Base-by-base conservation (phyloP, 306 rosid species). In the Datisca glomerata region DNA sequence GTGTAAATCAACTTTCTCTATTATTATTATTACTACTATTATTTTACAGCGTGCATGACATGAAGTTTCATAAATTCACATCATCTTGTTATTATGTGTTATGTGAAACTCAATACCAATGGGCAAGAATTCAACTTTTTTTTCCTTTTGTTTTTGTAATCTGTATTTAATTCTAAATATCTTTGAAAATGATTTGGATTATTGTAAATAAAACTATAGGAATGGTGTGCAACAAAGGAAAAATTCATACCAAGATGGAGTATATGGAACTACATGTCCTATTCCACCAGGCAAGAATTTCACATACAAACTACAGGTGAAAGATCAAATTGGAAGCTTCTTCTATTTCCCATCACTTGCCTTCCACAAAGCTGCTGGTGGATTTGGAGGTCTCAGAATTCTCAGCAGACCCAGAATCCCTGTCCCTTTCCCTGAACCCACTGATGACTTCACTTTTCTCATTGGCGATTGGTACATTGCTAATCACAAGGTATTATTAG, bases 281-380 rank as follows among this genome's bases (percentile, higher is more conserved):
- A 80, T 89, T 55, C 97, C 85, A n/a, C 69, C 91, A 4, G 95
- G 97, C 47, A 82, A 93, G 94, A 89, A 89, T 47, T 89, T 93
- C 94, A 89, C 95, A 14, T 83, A 83, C 51, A 67, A 89, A 32
- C 79, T 89, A 65, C 97, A 89, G 68, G 85, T 89, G 42, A 89
- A 89, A 63, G 97, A 89, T 72, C 95, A 89, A 68, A 83, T 87
- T 45, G 97, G 97, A 62, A 89, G 94, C 48, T 77, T 89, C 76
- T 83, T 76, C 72, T 89, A 89, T 60, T 83, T 83, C 69, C 93
- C 97, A 32, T 83, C 97, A 49, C 64, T 76, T 21, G 69, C 59
- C 60, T 89, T 83, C 49, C 97, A 83, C 29, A 79, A 85, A 72
- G 93, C 97, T 43, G 65, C 91, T 7, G 97, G 97, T 34, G 97